Evolutionary conservation across 192 early-diverging fungal genomes (phyloP), one percentile per base, ranked within the genome.

Genomic region (Haplosporangium gracile): DNA sequence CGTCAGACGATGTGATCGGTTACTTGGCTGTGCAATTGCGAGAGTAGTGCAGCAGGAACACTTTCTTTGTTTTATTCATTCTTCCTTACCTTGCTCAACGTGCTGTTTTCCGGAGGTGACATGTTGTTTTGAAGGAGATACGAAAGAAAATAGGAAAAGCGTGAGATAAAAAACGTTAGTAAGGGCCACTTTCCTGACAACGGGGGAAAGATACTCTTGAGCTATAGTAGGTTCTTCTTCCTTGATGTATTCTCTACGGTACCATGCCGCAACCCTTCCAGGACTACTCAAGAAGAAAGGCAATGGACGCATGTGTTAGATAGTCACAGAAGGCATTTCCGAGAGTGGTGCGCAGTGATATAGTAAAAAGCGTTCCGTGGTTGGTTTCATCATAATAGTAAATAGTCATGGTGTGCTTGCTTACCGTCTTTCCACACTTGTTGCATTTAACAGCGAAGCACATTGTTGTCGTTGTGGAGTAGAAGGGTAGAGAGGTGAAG

Each of bases 181-280:
- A 72, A 53, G 24, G 38, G 73, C 60, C 18, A 26, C 15, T 65
- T 63, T 72, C 40, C 22, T 39, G 15, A n/a, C 16, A 15, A 47
- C n/a, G 57, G 43, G 40, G 40, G 38, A 16, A 75, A 9, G 47
- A 2, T 7, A 2, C 0, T 43, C 39, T 38, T 20, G n/a, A 4
- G 40, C 39, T 39, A 10, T 42, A 63, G 32, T 69, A 24, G 43
- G 34, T 38, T 57, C 45, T 2, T 51, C 18, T 4, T 51, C 18
- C 18, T 51, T 51, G 49, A 20, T 40, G 18, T 5, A 18, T 20
- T 29, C 20, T 15, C 22, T 29, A 32, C n/a, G 26, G 5, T 85
- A 85, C 82, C 82, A 72, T 69, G 34, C 82, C 82, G 26, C 82
- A 85, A 36, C 82, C 82, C 39, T 75, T 79, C 82, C 82, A 85